Evolutionary conservation across 139 green algal genomes (phyloP).

Genomic region (Astrephomene gubernaculifera): DNA sequence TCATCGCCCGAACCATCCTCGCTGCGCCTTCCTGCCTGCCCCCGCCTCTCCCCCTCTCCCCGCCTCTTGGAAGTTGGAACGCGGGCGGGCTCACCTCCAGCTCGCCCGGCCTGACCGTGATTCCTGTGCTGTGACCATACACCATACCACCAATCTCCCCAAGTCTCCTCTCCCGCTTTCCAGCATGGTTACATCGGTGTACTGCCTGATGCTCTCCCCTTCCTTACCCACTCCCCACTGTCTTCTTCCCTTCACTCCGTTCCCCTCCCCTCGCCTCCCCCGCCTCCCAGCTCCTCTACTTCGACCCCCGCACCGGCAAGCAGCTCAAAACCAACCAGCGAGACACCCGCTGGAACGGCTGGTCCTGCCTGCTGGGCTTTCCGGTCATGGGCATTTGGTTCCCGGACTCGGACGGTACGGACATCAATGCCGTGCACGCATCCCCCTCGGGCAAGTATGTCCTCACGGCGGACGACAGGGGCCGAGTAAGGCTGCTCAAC

Average conservation of each 20-base stretch:
- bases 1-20: too few species aligned
- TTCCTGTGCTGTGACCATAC: too few species aligned
- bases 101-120: too few species aligned
- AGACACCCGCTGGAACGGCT: slow-evolving; percentile 63
- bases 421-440: slow-evolving; percentile 49
- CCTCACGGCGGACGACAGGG: slow-evolving; percentile 47
- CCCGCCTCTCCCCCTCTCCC: too few species aligned
- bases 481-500: slow-evolving; percentile 56
- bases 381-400: slow-evolving; percentile 84
- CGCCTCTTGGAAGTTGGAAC: too few species aligned
- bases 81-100: too few species aligned
- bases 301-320: slow-evolving; percentile 54
- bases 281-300: slow-evolving; percentile 63
- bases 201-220: not conserved
- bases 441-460: slow-evolving; percentile 52
- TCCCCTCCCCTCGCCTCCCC: not conserved
- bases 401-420: slow-evolving; percentile 67
- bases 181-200: too few species aligned
- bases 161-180: too few species aligned
- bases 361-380: slow-evolving; percentile 70
- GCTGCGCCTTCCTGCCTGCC: too few species aligned
- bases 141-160: too few species aligned
- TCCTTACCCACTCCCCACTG: not conserved
- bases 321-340: slow-evolving; percentile 61
- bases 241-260: not conserved